Conservation (phyloP, 2,329 filamentous ascomycete species). For the Colletotrichum aenigma region DNA sequence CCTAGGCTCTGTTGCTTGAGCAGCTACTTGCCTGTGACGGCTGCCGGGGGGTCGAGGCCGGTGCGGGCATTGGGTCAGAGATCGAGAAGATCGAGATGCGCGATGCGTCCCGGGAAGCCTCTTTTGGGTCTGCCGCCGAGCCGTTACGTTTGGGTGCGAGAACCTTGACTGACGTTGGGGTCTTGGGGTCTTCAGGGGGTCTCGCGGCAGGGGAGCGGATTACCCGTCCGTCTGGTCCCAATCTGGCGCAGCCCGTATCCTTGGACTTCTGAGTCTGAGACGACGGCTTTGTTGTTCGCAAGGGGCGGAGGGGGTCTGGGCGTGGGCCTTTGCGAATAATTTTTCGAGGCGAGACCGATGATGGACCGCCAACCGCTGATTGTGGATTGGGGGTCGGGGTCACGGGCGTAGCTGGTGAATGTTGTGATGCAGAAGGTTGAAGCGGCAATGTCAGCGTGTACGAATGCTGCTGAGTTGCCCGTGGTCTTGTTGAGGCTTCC, state of each 20-base stretch:
- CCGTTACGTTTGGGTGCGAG: neutral
- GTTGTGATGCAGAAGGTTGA: neutral
- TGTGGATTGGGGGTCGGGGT: neutral
- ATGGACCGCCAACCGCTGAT: neutral
- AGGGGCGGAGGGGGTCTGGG: neutral
- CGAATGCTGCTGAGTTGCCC: neutral
- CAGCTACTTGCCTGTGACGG: neutral
- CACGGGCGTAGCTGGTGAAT: neutral
- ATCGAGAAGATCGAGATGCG: neutral
- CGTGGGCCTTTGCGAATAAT: neutral
- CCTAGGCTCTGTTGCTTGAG: neutral
- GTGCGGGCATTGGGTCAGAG: neutral
- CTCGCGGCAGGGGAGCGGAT: neutral
- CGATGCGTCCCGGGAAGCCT: neutral
- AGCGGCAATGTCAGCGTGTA: neutral
- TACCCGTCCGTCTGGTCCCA: neutral
- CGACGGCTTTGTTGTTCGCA: neutral
- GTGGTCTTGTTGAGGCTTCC: neutral
- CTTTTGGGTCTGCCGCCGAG: neutral
- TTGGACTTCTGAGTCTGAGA: neutral
- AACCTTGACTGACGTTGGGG: neutral
- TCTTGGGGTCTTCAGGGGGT: neutral
- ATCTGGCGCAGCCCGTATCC: neutral
- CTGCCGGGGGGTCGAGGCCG: neutral
- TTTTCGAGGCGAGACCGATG: neutral